Percentiles rank a stretch among this genome's conserved stretches.
Conservation (phyloP, 345 rosid genomes). For the Alliaria petiolata region DNA sequence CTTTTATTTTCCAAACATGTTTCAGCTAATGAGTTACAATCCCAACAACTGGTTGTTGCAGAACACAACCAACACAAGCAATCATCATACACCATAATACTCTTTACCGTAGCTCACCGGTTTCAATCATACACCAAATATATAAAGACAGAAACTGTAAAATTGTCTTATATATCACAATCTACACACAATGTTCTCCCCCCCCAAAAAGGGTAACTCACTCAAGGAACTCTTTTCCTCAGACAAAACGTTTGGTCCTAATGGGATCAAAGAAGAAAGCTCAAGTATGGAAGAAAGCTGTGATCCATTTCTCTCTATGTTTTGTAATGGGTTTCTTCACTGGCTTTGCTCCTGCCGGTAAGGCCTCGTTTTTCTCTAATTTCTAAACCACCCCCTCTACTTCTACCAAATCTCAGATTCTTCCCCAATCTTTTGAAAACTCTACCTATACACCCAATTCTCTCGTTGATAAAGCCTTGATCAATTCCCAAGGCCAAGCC, state of each 20-base stretch:
- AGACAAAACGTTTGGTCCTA: neutral
- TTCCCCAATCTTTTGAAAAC: conserved; percentile 32
- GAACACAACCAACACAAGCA: conserved; percentile 29
- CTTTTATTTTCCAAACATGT: neutral
- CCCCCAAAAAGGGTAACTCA: neutral
- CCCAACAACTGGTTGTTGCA: conserved; percentile 37
- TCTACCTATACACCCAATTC: conserved; percentile 16
- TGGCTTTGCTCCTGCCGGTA: conserved; percentile 83
- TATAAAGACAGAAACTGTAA: conserved; percentile 4
- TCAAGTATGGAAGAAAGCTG: conserved; percentile 84
- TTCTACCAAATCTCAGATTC: conserved; percentile 24
- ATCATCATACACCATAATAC: conserved; percentile 20
- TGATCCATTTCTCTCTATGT: conserved; percentile 70
- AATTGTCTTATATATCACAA: conserved; percentile 13
- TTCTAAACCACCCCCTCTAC: neutral
- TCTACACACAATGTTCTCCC: conserved; percentile 6
- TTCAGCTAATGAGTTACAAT: conserved; percentile 31
- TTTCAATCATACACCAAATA: conserved; percentile 37
- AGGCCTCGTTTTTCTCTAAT: conserved; percentile 40
- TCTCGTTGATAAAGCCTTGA: conserved; percentile 30
- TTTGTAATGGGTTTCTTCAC: conserved; percentile 86
- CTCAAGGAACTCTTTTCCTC: neutral
- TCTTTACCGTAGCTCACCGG: conserved; percentile 13
- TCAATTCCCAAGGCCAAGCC: conserved; percentile 20
- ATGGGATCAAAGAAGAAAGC: conserved; percentile 76